A percentile compares a stretch with the other conserved stretches of the same genome.
These are phyloP conservation scores for Nannizzia gypsea DNA, from an alignment of 2,329 filamentous ascomycete species.

Conservation along the genomic window DNA sequence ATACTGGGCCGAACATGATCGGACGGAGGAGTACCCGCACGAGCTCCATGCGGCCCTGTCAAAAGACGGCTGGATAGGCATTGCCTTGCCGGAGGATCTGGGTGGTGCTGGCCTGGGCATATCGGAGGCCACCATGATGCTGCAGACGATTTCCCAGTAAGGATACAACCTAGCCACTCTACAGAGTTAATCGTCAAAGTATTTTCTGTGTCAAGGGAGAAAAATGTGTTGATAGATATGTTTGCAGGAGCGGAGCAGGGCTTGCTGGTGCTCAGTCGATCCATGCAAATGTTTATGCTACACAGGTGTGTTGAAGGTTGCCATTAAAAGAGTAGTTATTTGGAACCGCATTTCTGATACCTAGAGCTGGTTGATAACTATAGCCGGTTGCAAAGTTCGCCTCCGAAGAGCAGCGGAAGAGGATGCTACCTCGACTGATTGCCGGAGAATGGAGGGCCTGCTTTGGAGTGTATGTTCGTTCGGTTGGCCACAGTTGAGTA, in stretches of 20 bases:
- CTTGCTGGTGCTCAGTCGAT: constrained; percentile 56
- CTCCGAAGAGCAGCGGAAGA: constrained; percentile 49
- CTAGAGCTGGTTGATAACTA: neutral
- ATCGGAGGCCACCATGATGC: constrained; percentile 74
- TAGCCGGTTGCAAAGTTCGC: constrained; percentile 60
- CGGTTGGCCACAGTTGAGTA: constrained; percentile 11
- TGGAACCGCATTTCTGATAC: neutral
- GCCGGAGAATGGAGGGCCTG: constrained; percentile 60
- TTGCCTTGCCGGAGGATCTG: constrained; percentile 61
- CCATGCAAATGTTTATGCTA: constrained; percentile 46
- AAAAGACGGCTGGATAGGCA: constrained; percentile 67
- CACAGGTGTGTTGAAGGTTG: constrained; percentile 42
- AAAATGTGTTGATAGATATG: no score
- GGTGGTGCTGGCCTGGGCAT: constrained; percentile 66
- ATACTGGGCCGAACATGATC: constrained; percentile 67
- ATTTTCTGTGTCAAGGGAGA: neutral
- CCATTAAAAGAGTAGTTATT: neutral
- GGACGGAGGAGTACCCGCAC: constrained; percentile 56
- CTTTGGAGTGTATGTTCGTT: constrained; percentile 52
- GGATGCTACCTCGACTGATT: constrained; percentile 59
- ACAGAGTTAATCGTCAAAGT: neutral
- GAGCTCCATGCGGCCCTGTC: constrained; percentile 67
- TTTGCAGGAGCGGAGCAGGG: constrained; percentile 51
- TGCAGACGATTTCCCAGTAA: constrained; percentile 66
- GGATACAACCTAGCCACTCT: constrained; percentile 7